These are phyloP conservation scores for Diplodia mutila DNA, from an alignment of 2,329 filamentous ascomycete species.

Conservation along the genomic window DNA sequence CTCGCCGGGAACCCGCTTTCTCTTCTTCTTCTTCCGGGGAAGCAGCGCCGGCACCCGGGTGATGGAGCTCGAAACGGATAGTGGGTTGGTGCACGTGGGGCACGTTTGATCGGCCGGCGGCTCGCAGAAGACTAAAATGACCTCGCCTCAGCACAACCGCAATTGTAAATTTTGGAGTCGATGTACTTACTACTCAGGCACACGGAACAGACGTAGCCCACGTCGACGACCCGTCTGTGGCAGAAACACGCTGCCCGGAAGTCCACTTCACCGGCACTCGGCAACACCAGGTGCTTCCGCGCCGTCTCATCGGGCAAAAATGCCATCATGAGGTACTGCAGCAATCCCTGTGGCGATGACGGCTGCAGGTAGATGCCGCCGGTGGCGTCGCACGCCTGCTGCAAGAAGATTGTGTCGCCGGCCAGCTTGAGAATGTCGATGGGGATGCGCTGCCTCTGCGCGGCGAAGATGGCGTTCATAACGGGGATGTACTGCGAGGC, in stretches of 20 bases:
- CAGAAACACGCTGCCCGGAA: constrained; percentile 99
- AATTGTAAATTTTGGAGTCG: background rate
- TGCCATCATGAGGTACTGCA: constrained; percentile 94
- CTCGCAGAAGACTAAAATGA: constrained; percentile 41
- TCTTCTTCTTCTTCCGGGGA: constrained; percentile 43
- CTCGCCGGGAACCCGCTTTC: constrained; percentile 38
- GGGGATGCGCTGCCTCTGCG: constrained; percentile 82
- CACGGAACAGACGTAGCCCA: constrained; percentile 94
- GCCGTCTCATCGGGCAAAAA: constrained; percentile 75
- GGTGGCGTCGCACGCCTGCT: constrained; percentile 82
- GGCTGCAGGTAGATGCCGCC: constrained; percentile 70
- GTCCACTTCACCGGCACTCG: constrained; percentile 85
- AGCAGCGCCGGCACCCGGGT: constrained; percentile 42
- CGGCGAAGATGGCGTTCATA: constrained; percentile 98
- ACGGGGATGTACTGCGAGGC: constrained; percentile 93
- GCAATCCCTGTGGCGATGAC: constrained; percentile 60
- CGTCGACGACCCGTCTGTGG: constrained; percentile 85
- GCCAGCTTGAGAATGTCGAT: constrained; percentile 90
- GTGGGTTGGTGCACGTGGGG: constrained; percentile 44
- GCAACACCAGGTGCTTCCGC: constrained; percentile 70
- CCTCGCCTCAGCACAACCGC: background rate
- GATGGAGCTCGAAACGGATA: constrained; percentile 41
- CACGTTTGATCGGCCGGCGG: constrained; percentile 41
- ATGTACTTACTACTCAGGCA: constrained; percentile 76
- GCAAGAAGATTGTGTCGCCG: constrained; percentile 86